A percentile compares a stretch with the other conserved stretches of the same genome.
Conservation (phyloP, 208 protist genomes). For the Acanthamoeba polyphaga region DNA sequence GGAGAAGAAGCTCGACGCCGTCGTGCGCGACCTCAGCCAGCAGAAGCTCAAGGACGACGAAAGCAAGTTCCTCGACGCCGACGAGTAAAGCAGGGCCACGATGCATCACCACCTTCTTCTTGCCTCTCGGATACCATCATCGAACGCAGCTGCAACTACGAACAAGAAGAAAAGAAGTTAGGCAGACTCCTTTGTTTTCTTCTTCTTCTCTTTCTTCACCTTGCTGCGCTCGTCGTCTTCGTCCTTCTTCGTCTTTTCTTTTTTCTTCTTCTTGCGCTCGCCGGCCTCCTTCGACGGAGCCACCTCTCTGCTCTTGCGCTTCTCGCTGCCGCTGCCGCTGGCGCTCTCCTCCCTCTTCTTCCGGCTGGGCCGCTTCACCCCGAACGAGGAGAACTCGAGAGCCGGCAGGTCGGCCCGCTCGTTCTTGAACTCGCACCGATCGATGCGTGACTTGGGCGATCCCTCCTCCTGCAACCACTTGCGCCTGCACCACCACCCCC, state of each 20-base stretch:
- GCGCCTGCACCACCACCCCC: not conserved
- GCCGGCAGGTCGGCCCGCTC: not conserved
- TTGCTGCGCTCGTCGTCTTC: not conserved
- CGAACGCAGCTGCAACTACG: too few relatives aligned
- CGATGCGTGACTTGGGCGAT: conserved; percentile 28
- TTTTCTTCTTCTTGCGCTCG: not conserved
- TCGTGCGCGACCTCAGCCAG: not conserved
- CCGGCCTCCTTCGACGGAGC: not conserved
- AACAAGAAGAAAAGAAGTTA: not conserved
- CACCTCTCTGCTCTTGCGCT: not conserved
- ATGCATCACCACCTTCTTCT: too few relatives aligned
- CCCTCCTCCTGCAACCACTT: conserved; percentile 72
- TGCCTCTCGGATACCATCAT: too few relatives aligned
- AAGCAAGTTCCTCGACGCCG: conserved; percentile 17
- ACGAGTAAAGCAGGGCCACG: not conserved
- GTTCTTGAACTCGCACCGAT: conserved; percentile 36
- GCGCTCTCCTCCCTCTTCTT: not conserved
- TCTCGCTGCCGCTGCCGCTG: too few relatives aligned
- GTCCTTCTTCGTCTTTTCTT: not conserved
- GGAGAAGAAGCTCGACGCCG: conserved; percentile 12
- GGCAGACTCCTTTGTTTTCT: not conserved
- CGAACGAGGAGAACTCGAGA: conserved; percentile 5
- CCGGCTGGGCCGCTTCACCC: not conserved
- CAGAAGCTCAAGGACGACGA: conserved; percentile 52
- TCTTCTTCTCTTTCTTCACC: conserved; percentile 23